These are phyloP conservation scores for Trametes maxima DNA, from an alignment of 768 basidiomycete genomes.

Conservation along the genomic window DNA sequence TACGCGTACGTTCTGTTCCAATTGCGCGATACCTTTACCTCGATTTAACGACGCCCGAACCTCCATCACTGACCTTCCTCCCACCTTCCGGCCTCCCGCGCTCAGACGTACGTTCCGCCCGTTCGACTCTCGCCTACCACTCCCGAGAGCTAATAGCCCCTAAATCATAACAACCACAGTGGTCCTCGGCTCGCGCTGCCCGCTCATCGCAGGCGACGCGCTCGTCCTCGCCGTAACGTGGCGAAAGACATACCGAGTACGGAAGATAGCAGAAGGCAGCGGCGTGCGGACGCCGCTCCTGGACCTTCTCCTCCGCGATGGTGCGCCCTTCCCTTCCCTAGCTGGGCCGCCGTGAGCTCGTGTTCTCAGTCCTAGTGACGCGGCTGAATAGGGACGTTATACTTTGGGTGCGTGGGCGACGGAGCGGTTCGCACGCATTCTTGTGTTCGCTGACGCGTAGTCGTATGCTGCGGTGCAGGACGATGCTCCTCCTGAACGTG, in stretches of 20 bases:
- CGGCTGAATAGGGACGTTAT: neutral
- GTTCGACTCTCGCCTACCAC: neutral
- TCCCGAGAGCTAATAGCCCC: neutral
- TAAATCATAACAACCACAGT: neutral
- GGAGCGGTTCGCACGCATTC: no score
- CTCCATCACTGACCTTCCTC: neutral
- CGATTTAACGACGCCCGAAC: no score
- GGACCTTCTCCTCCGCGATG: constrained; percentile 7
- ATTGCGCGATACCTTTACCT: neutral
- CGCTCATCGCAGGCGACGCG: constrained; percentile 9
- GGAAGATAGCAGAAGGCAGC: constrained; percentile 4
- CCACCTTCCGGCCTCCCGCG: neutral
- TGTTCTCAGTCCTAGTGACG: neutral
- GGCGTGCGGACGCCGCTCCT: neutral
- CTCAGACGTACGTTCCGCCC: neutral
- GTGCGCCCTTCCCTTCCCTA: neutral
- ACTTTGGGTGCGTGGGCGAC: constrained; percentile 4
- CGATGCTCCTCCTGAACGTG: constrained; percentile 7
- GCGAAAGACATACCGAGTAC: constrained; percentile 13
- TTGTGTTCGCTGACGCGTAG: neutral
- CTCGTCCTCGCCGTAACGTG: constrained; percentile 15
- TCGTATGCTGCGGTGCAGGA: neutral
- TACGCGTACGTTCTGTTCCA: neutral
- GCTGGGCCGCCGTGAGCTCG: neutral
- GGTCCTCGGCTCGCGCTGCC: neutral